Evolutionary conservation across 2,329 filamentous ascomycete species (phyloP).

Genomic region (Amylocarpus encephaloides): DNA sequence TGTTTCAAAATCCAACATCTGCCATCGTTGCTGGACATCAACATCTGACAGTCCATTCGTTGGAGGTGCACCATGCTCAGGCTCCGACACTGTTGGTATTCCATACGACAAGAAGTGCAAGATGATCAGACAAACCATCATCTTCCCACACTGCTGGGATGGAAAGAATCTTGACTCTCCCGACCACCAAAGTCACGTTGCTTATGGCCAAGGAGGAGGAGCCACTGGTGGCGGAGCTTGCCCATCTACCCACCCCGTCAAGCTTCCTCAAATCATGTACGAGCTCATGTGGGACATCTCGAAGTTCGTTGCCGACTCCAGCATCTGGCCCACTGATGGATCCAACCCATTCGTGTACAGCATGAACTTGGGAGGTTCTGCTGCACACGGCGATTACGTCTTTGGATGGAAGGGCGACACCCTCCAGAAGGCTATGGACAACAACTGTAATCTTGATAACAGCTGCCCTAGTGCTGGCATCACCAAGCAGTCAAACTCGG

Average conservation of each 20-base stretch:
- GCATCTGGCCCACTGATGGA: slow-evolving; percentile 54
- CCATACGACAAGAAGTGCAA: slow-evolving; percentile 47
- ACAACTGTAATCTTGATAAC: slow-evolving; percentile 64
- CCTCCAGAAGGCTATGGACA: slow-evolving; percentile 58
- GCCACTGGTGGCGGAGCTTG: slow-evolving; percentile 62
- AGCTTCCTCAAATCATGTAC: slow-evolving; percentile 69
- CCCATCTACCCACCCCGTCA: slow-evolving; percentile 59
- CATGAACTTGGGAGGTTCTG: slow-evolving; percentile 46
- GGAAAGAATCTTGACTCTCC: slow-evolving; percentile 53
- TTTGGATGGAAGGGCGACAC: slow-evolving; percentile 65
- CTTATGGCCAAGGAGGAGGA: slow-evolving; percentile 63
- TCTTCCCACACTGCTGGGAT: slow-evolving; percentile 70
- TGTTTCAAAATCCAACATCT: slow-evolving; percentile 17
- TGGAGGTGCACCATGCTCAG: slow-evolving; percentile 47
- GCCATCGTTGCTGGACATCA: slow-evolving; percentile 34
- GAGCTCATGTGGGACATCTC: slow-evolving; percentile 77
- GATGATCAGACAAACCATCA: slow-evolving; percentile 46
- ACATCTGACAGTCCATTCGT: slow-evolving; percentile 46
- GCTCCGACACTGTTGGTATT: slow-evolving; percentile 48
- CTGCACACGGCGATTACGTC: slow-evolving; percentile 75
- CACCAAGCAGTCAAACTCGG: slow-evolving; percentile 38
- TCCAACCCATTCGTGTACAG: slow-evolving; percentile 51
- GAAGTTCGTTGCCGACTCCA: slow-evolving; percentile 48
- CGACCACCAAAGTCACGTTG: slow-evolving; percentile 59
- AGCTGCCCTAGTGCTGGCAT: slow-evolving; percentile 55